phyloP scores from a whole-genome alignment of 108 stramenopile species.

The Cylindrotheca closterium region DNA sequence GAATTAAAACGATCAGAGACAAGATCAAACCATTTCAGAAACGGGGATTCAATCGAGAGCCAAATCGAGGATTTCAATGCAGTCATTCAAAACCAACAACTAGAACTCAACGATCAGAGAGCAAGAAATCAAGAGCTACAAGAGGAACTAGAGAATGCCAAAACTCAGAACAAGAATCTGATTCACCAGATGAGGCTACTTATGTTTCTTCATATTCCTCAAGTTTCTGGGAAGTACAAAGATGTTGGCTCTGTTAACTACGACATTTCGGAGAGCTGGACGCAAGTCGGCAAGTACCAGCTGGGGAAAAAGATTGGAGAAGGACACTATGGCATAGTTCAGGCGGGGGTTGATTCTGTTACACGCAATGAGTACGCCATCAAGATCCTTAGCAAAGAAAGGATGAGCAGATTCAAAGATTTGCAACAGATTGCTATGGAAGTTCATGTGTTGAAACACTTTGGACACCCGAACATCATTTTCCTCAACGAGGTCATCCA shows the following conservation, averaged over 20 bases:
- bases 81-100: not conserved
- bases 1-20: not conserved
- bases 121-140: not conserved
- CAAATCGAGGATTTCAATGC: conserved; percentile 1
- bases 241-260: conserved; percentile 25
- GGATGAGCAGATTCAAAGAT: conserved; percentile 87
- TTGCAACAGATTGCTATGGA: conserved; percentile 88
- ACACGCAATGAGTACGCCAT: conserved; percentile 47
- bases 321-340: conserved; percentile 49
- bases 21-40: no score
- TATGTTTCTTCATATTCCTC: conserved; percentile 22
- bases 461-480: conserved; percentile 82
- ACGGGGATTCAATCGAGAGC: not conserved
- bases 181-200: conserved; percentile 22
- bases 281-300: conserved; percentile 46
- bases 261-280: conserved; percentile 10
- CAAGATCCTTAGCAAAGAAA: conserved; percentile 87
- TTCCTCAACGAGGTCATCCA: conserved; percentile 85
- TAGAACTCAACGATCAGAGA: conserved; percentile 6
- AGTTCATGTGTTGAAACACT: conserved; percentile 80
- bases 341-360: conserved; percentile 19
- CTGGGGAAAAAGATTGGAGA: conserved; percentile 47
- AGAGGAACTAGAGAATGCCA: conserved; percentile 5
- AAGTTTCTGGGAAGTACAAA: conserved; percentile 10
- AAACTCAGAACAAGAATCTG: conserved; percentile 22